Base-by-base conservation (phyloP, 2,329 filamentous ascomycete species). In the Rhynchosporium secalis region DNA sequence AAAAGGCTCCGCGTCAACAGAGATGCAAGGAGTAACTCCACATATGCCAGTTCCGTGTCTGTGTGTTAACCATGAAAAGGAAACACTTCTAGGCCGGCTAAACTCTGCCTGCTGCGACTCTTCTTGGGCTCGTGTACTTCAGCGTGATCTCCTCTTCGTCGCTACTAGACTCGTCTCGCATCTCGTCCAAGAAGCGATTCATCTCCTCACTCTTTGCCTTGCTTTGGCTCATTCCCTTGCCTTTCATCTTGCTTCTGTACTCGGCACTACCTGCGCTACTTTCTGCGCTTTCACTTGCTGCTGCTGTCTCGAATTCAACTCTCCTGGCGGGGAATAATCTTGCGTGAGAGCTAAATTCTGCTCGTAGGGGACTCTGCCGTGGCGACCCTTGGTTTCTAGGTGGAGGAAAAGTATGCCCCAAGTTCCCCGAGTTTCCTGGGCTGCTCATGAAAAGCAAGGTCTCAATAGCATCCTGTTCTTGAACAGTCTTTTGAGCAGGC, bases 401-500 rank as follows among this genome's bases (percentile, higher is more conserved):
- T 12, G 75, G 69, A 3, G 83, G 79, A 62, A 85, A 85, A 9
- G 76, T 72, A 63, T 83, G 83, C 65, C 84, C 84, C 69, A 87
- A 75, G 64, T 85, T 86, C 47, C 83, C 80, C 49, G 88, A 88
- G 74, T 91, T 90, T 15, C 87, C 87, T 0, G 89, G 89, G 65
- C 88, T 91, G 71, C 90, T 92, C 86, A 95, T 89, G 71, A 93
- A 92, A 31, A 94, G 79, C 29, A 95, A 76, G 0, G 89, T 89
- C 72, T 93, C 90, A 52, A 94, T 86, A 5, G 91, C 91, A 70
- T 94, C 91, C 71, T 92, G 89, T 72, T 95, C 91, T 57, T 89
- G 84, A 8, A 84, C 78, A 28, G 86, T 86, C 66, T 90, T 87
- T 61, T 87, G 87, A 0, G 87, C 67, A 31, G 73, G 87, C 36